phyloP scores from a whole-genome alignment of 345 rosid species.

The Eucalyptus regnans region DNA sequence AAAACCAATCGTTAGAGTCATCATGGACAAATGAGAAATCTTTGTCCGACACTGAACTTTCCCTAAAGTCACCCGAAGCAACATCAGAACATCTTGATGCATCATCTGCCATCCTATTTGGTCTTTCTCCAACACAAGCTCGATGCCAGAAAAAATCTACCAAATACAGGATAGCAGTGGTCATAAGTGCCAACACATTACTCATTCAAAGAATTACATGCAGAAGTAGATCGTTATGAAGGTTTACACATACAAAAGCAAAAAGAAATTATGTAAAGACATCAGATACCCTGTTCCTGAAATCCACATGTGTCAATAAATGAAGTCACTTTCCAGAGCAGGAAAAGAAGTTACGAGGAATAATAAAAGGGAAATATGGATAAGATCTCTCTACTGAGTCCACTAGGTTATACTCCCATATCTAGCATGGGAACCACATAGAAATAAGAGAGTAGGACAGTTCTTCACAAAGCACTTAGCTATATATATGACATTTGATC shows the following conservation, averaged over 20 bases:
- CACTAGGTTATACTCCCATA: not conserved
- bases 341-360: not conserved
- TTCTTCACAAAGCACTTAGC: not conserved
- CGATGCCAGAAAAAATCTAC: slow-evolving; percentile 41
- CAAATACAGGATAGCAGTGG: not conserved
- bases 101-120: slow-evolving; percentile 22
- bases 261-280: not conserved
- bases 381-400: not conserved
- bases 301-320: not conserved
- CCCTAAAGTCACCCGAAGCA: slow-evolving; percentile 26
- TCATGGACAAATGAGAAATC: slow-evolving; percentile 20
- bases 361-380: not conserved
- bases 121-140: slow-evolving; percentile 11
- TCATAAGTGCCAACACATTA: not conserved
- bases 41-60: slow-evolving; percentile 14
- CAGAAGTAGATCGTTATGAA: not conserved
- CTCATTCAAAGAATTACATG: not conserved
- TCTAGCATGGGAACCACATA: not conserved
- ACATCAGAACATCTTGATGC: slow-evolving; percentile 12
- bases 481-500: not conserved
- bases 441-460: not conserved
- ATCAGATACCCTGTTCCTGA: not conserved
- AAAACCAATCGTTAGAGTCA: slow-evolving; percentile 60
- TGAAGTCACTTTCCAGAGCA: not conserved
- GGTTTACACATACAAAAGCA: not conserved